These are phyloP conservation scores for Pleurotus sapidus DNA, from an alignment of 768 basidiomycete genomes.

Conservation along the genomic window DNA sequence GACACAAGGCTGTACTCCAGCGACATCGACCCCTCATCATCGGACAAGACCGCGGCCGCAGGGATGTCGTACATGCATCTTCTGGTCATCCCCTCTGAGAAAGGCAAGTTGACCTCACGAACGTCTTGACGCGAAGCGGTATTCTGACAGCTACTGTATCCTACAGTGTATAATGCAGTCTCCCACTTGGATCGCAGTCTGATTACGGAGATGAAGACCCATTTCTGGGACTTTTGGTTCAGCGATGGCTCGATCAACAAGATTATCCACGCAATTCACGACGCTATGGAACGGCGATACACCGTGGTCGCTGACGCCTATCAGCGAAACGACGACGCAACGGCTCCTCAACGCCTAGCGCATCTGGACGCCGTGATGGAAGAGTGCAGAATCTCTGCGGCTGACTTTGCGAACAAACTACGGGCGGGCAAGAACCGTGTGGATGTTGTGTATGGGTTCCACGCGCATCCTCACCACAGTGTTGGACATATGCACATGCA, in stretches of 20 bases:
- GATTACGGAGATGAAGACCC: background rate
- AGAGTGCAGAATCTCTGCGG: background rate
- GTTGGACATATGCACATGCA: conserved; percentile 5
- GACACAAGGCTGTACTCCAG: background rate
- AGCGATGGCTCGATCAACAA: background rate
- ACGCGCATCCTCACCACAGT: conserved; percentile 3
- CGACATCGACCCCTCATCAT: background rate
- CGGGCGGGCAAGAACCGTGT: background rate
- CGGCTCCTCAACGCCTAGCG: background rate
- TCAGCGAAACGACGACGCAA: background rate
- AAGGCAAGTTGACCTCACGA: background rate
- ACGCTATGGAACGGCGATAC: background rate
- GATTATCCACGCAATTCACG: background rate
- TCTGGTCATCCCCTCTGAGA: background rate
- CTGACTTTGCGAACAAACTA: background rate
- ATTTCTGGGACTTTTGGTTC: background rate
- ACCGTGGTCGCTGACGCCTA: background rate
- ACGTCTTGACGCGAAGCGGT: background rate
- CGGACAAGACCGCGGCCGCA: background rate
- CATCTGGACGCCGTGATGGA: background rate
- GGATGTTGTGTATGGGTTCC: background rate
- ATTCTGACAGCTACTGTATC: background rate
- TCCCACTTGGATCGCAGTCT: background rate
- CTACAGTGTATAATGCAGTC: conserved; percentile 3
- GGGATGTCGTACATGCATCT: conserved; percentile 5